Base-by-base conservation (phyloP, 1,284 basidiomycete genomes). In the Cutaneotrichosporon spelunceum region DNA sequence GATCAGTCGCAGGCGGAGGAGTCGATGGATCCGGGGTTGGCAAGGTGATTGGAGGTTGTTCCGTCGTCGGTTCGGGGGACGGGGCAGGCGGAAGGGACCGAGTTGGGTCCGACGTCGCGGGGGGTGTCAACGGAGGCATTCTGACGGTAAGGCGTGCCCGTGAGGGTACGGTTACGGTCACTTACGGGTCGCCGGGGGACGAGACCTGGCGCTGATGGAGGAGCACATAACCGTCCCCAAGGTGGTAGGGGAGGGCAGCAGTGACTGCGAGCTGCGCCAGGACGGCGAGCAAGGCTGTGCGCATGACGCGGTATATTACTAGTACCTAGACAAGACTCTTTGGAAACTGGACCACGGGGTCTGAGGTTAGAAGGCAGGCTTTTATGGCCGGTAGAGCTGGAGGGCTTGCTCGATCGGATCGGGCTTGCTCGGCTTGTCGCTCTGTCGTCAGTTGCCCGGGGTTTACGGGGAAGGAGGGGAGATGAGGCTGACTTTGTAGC, bases 111-210 rank as follows among this genome's bases (percentile, higher is more conserved):
- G 39, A 19, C 19, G 39, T 42, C 19, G 39, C 39, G 8, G 39
- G 39, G 19, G 39, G 39, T n/a, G 39, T 42, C 39, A 42, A 42
- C 39, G 39, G 39, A 19, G 39, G 39, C 19, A 7, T 42, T 42
- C 39, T 42, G 39, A 42, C 39, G 39, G 39, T 42, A 42, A 42
- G 39, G 39, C 39, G 39, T 42, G 39, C 39, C 39, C 39, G 39
- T 42, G 39, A 42, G 39, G 39, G 39, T 42, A 42, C 39, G 39
- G 39, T 42, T 42, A 42, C 19, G 39, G 39, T 7, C 19, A 42
- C 39, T 42, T 42, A 42, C 39, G 39, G 39, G 39, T 42, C 39
- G 39, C 39, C 39, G 16, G 39, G 39, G 19, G 39, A 42, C 1
- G 39, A 42, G 19, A 42, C 39, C 39, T 42, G 39, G 39, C 39